Base-by-base conservation (phyloP, 2,329 filamentous ascomycete species). In the Pseudonectria foliicola region DNA sequence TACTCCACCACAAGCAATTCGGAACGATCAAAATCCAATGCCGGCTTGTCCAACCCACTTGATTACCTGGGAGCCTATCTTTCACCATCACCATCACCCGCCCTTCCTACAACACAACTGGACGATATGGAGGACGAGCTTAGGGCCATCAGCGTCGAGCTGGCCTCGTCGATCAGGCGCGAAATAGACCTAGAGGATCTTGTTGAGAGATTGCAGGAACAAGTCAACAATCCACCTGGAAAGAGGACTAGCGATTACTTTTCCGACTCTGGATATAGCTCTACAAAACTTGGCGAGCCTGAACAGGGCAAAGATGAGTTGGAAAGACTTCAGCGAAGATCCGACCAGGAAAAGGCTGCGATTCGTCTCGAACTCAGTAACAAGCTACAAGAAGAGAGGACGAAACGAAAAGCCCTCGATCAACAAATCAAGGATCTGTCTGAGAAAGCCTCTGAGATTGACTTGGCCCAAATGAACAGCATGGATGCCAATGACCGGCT, bases 111-210 rank as follows among this genome's bases (percentile, higher is more conserved):
- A 46, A 52, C 57, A 44, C 62, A 88, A 59, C 74, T 94, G 53
- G 79, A 87, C 58, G 87, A 94, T 58, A 81, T 98, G 68, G 92
- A 98, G 68, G 84, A 88, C 58, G 92, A 98, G 69, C 64, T 98
- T 48, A 86, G 86, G 51, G 85, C 90, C 61, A 90, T 98, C 63
- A 94, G 87, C 67, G 76, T 81, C 40, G 92, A 98, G 70, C 70
- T 98, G 58, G 92, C 92, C 24, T 76, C 80, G 48, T 96, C 92
- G 18, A 96, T 98, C 54, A 80, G 85, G 51, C 79, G 92, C 42
- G 92, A 98, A 66, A 90, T 98, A 76, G 92, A 98, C 50, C 64
- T 98, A 23, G 92, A 98, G 61, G 92, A 98, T 59, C 71, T 96
- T 30, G 81, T 96, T 1, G 92, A 98, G 47, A 74, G 84, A 38